Base-by-base conservation (phyloP, 2,329 filamentous ascomycete genomes). In the Sphaerulina vaccinii region DNA sequence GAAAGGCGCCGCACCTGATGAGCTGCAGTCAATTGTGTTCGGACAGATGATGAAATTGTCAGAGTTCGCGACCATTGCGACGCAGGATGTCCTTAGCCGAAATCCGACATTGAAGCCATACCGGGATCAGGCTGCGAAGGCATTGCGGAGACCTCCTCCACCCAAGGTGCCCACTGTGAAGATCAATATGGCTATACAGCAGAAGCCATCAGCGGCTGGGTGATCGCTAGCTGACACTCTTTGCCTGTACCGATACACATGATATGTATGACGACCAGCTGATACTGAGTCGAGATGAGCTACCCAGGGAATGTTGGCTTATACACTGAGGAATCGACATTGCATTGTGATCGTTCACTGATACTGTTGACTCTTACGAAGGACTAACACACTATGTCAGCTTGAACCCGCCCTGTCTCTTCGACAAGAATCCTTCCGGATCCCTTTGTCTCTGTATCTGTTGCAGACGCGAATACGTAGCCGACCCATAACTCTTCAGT, bases 81-180 rank as follows among this genome's bases (percentile, higher is more conserved):
- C 61, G 18, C 58, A 52, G 44, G 64, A 65, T 47, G 49, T 65
- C 10, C 43, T 65, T 19, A 52, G 55, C n/a, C 54, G 64, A 33
- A 66, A 66, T 50, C 64, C 64, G 8, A 54, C 41, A 24, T 48
- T 64, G 48, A 62, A 57, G 18, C 56, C 58, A 18, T 60, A 48
- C 23, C 29, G 49, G 9, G 57, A 61, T n/a, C 49, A 54, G 9
- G 58, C 58, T 11, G 43, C 48, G 5, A 62, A 58, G 32, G 50
- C 57, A 15, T 40, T 56, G 15, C 33, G 58, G 37, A 52, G 47
- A 38, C 57, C 57, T 18, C 58, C 56, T 1, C 47, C 49, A 23
- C 38, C 49, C 1, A 65, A 56, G 46, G 57, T 59, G 46, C 59
- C 59, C 6, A 64, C 62, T n/a, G 49, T 64, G 11, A 62, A 55